A percentile compares a stretch with the other conserved stretches of the same genome.
phyloP scores from a whole-genome alignment of 495 filamentous ascomycete species.

The Aspergillus indologenus region DNA sequence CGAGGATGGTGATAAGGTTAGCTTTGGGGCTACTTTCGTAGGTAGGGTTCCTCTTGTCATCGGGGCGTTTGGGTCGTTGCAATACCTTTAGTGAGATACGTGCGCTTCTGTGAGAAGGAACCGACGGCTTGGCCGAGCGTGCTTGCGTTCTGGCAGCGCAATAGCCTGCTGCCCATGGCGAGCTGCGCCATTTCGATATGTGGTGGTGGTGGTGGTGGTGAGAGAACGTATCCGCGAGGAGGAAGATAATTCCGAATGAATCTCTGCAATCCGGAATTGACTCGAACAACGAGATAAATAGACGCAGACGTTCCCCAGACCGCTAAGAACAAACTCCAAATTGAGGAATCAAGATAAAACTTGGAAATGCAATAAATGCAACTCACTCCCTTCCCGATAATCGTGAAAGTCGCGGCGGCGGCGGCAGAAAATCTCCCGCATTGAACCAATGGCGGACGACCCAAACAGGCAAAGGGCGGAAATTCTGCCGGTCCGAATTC shows the following conservation, averaged over 20 bases:
- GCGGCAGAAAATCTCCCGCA: slow-evolving; percentile 26
- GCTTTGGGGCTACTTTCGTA: too few relatives aligned
- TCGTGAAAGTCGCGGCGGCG: background rate
- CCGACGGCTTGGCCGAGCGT: slow-evolving; percentile 33
- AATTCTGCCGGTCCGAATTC: slow-evolving; percentile 40
- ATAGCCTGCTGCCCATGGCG: slow-evolving; percentile 39
- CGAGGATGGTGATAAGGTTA: background rate
- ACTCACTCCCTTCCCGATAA: too few relatives aligned
- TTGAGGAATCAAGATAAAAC: too few relatives aligned
- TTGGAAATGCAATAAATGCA: too few relatives aligned
- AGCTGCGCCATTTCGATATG: slow-evolving; percentile 34
- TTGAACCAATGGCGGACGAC: slow-evolving; percentile 8
- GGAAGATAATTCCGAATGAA: background rate
- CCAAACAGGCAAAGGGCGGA: slow-evolving; percentile 32
- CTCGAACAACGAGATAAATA: background rate
- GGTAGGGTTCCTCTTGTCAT: too few relatives aligned
- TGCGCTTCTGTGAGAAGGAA: slow-evolving; percentile 33
- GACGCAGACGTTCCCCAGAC: background rate
- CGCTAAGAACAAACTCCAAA: background rate
- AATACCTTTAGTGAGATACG: slow-evolving; percentile 28
- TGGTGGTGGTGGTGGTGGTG: background rate
- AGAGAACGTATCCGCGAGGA: background rate
- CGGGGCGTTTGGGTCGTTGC: too few relatives aligned
- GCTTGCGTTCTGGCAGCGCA: slow-evolving; percentile 31
- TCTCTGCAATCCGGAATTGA: background rate